Evolutionary conservation across 805 yeast genomes (phyloP), one percentile per base, ranked within the genome.

Genomic region (Lipomyces yamanashiensis): DNA sequence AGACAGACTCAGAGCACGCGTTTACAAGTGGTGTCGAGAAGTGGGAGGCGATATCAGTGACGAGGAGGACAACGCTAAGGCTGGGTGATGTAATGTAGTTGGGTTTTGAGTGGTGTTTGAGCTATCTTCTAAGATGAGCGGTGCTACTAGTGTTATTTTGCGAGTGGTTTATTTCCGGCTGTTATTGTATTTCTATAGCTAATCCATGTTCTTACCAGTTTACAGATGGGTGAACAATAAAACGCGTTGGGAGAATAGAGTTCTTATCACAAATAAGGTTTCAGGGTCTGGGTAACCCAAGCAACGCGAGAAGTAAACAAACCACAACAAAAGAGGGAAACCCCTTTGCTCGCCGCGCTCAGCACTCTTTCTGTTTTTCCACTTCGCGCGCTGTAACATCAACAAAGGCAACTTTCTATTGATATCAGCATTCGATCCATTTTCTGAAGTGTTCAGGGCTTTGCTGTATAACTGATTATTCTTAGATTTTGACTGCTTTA

Each of bases 1-100:
- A 0, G 90, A 89, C 70, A 79, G 93, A 64, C 81, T 89, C 69
- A 87, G 90, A 69, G 83, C 83, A 51, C 84, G 86, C 68, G 82
- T 95, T 52, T 82, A 81, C 67, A 83, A 84, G 68, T 93, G 98
- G 98, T 65, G 68, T 44, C 61, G 68, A 34, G 68, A 65, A 43
- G 60, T 65, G 9, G 68, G 68, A 8, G 68, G 68, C 2, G 68
- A 65, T 19, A 37, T 65, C 28, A 65, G 68, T 48, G 68, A 65
- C 37, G 67, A 62, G 13, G 68, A 64, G 37, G 64, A 59, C 1
- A 21, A 44, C 8, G 33, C 57, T 6, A 57, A 53, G 36, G 21
- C 50, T 33, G 41, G 33, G 28, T 19, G 51, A 6, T 15, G 19
- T 17, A 28, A 28, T 28, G 28, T 28, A 28, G 28, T 28, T 28